Conservation (phyloP, 495 filamentous ascomycete genomes). For the Parachaetomium inaequale region DNA sequence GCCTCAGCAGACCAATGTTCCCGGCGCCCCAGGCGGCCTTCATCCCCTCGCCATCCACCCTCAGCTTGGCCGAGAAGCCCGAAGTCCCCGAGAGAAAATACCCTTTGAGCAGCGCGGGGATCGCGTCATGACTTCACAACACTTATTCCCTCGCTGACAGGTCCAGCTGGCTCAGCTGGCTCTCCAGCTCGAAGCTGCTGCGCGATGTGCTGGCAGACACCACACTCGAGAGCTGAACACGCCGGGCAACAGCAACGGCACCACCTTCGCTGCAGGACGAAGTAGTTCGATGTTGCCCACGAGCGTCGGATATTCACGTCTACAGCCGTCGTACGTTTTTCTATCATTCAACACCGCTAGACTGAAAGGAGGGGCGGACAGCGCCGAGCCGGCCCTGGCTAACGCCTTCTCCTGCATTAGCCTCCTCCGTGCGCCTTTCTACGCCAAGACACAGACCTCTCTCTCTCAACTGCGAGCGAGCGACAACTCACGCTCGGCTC, state of each 20-base stretch:
- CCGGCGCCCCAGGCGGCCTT: no score
- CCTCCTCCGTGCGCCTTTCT: neutral
- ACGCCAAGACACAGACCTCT: neutral
- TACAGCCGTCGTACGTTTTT: no score
- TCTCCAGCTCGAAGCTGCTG: neutral
- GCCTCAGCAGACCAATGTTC: no score
- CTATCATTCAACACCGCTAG: neutral
- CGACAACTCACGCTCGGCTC: neutral
- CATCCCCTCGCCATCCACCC: no score
- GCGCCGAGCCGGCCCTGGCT: neutral
- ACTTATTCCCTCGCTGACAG: no score
- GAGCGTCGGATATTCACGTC: no score
- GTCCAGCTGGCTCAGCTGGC: neutral
- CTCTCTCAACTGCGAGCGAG: neutral
- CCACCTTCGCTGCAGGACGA: neutral
- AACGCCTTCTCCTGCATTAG: neutral
- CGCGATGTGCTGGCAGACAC: conserved; percentile 1
- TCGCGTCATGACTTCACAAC: no score
- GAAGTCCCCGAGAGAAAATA: no score
- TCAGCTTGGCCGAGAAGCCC: no score
- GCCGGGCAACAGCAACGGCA: neutral
- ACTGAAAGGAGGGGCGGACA: neutral
- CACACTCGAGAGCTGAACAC: neutral
- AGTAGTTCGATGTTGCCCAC: no score
- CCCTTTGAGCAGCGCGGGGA: no score